phyloP scores from a whole-genome alignment of 345 rosid species.

The Linum tenue region DNA sequence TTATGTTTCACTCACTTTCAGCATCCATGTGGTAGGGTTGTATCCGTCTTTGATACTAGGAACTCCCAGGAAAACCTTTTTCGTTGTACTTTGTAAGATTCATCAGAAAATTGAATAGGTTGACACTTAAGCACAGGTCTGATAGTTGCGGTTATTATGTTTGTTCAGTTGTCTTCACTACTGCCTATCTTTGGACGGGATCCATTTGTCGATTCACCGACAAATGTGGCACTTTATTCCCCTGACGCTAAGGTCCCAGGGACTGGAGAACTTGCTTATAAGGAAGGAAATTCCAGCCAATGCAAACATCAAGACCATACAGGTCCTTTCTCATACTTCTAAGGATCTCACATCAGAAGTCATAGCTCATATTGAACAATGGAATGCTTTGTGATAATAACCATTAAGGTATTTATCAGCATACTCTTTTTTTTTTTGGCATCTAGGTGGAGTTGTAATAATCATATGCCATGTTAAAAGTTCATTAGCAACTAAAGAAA shows the following conservation, averaged over 20 bases:
- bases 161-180: constrained; percentile 59
- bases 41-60: not conserved
- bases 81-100: not conserved
- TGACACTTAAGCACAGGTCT: constrained; percentile 11
- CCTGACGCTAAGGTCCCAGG: constrained; percentile 87
- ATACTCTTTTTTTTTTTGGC: not conserved
- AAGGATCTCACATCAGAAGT: constrained; percentile 89
- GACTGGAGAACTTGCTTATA: constrained; percentile 90
- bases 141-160: constrained; percentile 36
- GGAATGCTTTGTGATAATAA: constrained; percentile 91
- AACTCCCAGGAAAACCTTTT: not conserved
- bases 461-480: not conserved
- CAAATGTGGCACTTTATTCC: constrained; percentile 71
- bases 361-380: constrained; percentile 93
- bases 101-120: not conserved
- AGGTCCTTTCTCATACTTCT: constrained; percentile 77
- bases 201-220: constrained; percentile 35
- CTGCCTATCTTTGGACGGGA: constrained; percentile 46
- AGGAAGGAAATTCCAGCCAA: constrained; percentile 88
- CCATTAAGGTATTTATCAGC: constrained; percentile 44
- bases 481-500: not conserved
- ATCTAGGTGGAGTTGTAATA: not conserved
- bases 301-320: constrained; percentile 70
- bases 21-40: constrained; percentile 11
- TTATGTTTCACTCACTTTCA: not conserved